Percentiles rank a stretch among this genome's conserved stretches.
Evolutionary conservation across 139 green algal genomes (phyloP).

Genomic region (Volvox africanus): DNA sequence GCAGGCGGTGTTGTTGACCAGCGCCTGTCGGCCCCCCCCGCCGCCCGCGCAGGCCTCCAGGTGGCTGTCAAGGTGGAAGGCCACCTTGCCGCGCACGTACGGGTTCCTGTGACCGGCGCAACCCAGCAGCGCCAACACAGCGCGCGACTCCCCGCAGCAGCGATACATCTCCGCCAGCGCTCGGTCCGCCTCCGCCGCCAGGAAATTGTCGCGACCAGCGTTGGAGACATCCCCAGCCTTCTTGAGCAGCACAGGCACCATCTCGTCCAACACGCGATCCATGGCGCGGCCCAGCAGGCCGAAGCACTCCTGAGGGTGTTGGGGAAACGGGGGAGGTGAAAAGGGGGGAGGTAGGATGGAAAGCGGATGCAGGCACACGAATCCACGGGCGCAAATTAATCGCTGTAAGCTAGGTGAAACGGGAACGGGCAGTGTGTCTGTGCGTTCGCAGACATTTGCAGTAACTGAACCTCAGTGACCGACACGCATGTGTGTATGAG

Average conservation of each 20-base stretch:
- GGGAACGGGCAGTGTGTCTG: not conserved
- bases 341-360: too few species aligned
- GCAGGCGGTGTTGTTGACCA: constrained; percentile 47
- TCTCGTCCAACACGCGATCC: constrained; percentile 83
- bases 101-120: constrained; percentile 67
- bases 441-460: not conserved
- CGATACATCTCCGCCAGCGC: constrained; percentile 72
- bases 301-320: constrained; percentile 74
- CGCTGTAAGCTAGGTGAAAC: too few species aligned
- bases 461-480: too few species aligned
- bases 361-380: too few species aligned
- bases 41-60: constrained; percentile 48
- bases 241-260: constrained; percentile 85
- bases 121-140: constrained; percentile 65
- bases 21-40: constrained; percentile 13
- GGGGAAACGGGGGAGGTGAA: too few species aligned
- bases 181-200: constrained; percentile 80
- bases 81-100: constrained; percentile 66
- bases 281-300: constrained; percentile 59
- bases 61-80: constrained; percentile 73
- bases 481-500: not conserved
- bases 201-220: constrained; percentile 87
- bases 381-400: too few species aligned
- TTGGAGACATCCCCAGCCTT: constrained; percentile 82
- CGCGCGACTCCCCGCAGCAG: constrained; percentile 55